A percentile compares a stretch with the other conserved stretches of the same genome.
Conservation (phyloP, 768 basidiomycete species). For the Trametes coccinea region DNA sequence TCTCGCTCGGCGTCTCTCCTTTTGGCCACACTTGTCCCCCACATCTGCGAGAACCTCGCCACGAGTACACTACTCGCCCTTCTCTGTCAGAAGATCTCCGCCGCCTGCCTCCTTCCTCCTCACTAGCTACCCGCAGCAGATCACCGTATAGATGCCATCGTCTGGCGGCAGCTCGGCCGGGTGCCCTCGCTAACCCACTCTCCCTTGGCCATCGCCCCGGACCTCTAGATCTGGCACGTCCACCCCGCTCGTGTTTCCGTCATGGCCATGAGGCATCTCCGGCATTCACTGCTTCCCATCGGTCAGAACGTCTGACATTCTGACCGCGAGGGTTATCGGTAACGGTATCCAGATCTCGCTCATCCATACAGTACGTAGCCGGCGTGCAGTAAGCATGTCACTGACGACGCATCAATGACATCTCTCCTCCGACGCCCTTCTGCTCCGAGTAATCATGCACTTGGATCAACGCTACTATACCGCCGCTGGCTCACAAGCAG, state of each 20-base stretch:
- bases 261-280: no score
- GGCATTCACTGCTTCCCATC: no score
- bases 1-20: constrained; percentile 4
- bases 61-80: constrained; percentile 6
- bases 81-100: constrained; percentile 4
- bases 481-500: not conserved
- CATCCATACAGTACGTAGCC: not conserved
- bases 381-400: not conserved
- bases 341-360: not conserved
- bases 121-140: not conserved
- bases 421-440: not conserved
- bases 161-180: not conserved
- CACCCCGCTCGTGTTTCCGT: not conserved
- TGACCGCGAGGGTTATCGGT: constrained; percentile 6
- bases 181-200: not conserved
- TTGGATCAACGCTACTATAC: no score
- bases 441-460: not conserved
- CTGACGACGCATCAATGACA: constrained; percentile 14
- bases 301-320: no score
- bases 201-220: not conserved
- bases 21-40: not conserved
- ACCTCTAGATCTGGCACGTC: no score
- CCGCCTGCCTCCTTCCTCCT: constrained; percentile 5
- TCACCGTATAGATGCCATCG: constrained; percentile 1
- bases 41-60: constrained; percentile 8